Percentiles rank a stretch among this genome's conserved stretches.
Evolutionary conservation across 176 grass and related monocot species (phyloP).

Genomic region (Triticum timopheevii): DNA sequence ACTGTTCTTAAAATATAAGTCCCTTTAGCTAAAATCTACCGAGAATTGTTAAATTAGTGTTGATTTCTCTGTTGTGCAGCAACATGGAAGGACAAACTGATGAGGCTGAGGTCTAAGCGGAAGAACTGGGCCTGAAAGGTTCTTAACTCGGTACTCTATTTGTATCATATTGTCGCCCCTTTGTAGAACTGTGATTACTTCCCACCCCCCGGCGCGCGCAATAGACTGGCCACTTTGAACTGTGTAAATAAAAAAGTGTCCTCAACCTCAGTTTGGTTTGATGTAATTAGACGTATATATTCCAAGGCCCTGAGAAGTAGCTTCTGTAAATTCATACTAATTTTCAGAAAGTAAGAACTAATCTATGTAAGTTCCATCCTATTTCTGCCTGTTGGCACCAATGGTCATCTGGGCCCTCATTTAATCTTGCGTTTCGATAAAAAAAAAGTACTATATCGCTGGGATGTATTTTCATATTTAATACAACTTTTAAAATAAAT

Average conservation of each 20-base stretch:
- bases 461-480: too few relatives aligned
- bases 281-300: constrained; percentile 38
- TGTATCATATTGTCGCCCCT: neutral
- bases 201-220: too few relatives aligned
- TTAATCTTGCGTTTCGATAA: too few relatives aligned
- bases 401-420: neutral
- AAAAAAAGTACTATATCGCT: too few relatives aligned
- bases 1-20: neutral
- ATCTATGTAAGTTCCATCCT: neutral
- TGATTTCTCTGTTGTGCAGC: constrained; percentile 45
- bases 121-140: constrained; percentile 79
- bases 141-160: neutral
- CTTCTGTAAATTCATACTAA: constrained; percentile 33
- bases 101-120: constrained; percentile 66
- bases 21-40: neutral
- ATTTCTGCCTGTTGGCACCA: neutral
- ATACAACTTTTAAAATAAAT: too few relatives aligned
- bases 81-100: constrained; percentile 73
- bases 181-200: neutral
- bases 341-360: constrained; percentile 13
- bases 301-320: constrained; percentile 13
- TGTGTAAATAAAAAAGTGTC: constrained; percentile 55
- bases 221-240: neutral
- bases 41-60: neutral
- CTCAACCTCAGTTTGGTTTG: constrained; percentile 14